phyloP scores from a whole-genome alignment of 495 filamentous ascomycete species.

The Penicillium pulvis region DNA sequence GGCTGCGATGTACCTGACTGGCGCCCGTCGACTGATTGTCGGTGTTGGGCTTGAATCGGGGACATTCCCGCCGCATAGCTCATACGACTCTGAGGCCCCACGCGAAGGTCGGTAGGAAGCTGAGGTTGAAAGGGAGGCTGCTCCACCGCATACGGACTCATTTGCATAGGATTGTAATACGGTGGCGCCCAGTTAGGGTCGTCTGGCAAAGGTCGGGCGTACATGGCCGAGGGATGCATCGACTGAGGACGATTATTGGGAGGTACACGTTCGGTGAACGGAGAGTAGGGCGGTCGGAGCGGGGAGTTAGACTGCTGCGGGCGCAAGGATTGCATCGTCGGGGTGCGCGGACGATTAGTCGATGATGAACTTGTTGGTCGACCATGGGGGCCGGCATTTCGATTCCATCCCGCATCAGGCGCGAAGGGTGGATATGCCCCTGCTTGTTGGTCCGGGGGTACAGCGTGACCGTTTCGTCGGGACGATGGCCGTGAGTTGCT shows the following conservation, averaged over 20 bases:
- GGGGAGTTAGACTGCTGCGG: slow-evolving; percentile 35
- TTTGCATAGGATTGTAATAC: slow-evolving; percentile 39
- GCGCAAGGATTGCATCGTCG: slow-evolving; percentile 42
- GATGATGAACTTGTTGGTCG: slow-evolving; percentile 39
- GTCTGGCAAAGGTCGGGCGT: slow-evolving; percentile 43
- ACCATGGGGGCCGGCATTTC: slow-evolving; percentile 13
- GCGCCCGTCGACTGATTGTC: slow-evolving; percentile 14
- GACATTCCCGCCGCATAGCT: slow-evolving; percentile 24
- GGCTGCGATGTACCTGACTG: slow-evolving; percentile 14
- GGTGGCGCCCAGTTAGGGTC: slow-evolving; percentile 50
- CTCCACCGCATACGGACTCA: slow-evolving; percentile 33
- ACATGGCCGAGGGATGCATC: slow-evolving; percentile 29
- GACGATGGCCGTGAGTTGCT: slow-evolving; percentile 19
- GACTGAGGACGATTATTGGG: slow-evolving; percentile 32
- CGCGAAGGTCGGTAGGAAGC: slow-evolving; percentile 35
- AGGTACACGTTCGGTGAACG: slow-evolving; percentile 33
- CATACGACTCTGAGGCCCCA: slow-evolving; percentile 28
- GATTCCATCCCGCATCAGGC: slow-evolving; percentile 32
- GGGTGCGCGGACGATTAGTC: slow-evolving; percentile 37
- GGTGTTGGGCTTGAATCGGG: slow-evolving; percentile 16
- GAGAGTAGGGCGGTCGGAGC: slow-evolving; percentile 34
- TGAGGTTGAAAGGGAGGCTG: slow-evolving; percentile 31
- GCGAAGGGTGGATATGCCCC: slow-evolving; percentile 29
- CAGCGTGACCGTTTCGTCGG: slow-evolving; percentile 24
- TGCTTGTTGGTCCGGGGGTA: slow-evolving; percentile 22